Evolutionary conservation across 2,329 filamentous ascomycete species (phyloP), one percentile per base, ranked within the genome.

Genomic region (Cercospora sojina): DNA sequence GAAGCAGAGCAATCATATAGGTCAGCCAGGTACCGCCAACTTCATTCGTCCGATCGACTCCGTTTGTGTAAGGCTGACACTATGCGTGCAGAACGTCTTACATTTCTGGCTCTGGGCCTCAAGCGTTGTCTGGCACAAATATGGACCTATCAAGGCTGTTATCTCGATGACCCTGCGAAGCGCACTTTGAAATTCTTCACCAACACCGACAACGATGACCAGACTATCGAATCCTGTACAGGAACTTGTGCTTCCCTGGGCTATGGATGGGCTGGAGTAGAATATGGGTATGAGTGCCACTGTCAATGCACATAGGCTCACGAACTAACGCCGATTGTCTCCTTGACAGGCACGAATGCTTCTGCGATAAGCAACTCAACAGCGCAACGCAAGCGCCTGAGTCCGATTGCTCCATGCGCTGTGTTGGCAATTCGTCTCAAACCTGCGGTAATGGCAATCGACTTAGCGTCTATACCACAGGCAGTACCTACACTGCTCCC

Each of bases 401-500:
- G 3, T 47, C 65, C 25, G 67, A 69, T 20, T 69, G 67, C 61
- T 67, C 65, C 3, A 70, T 70, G 68, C 59, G 55, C 23, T 65
- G 64, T 23, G 47, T 47, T n/a, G 66, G 61, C 47, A 65, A 68
- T 23, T 65, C 64, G 18, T 66, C 65, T 6, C 59, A 69, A 18
- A 58, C 55, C 16, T 69, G 67, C 29, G 67, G 67, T 5, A 66
- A 67, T 55, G 67, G 67, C 1, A 62, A 67, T 25, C 41, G 65
- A 3, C 51, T 69, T 23, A 69, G 65, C 29, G 32, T 69, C 20
- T 69, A 69, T 16, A 55, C 65, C 23, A 65, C 61, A 49, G 64
- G 66, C n/a, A 41, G 18, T 5, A 61, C n/a, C 16, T 59, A 53
- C 16, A 38, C 51, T 49, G 61, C 56, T 41, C 61, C 65, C 5